phyloP scores from a whole-genome alignment of 768 basidiomycete species.

The Russula olivacea region DNA sequence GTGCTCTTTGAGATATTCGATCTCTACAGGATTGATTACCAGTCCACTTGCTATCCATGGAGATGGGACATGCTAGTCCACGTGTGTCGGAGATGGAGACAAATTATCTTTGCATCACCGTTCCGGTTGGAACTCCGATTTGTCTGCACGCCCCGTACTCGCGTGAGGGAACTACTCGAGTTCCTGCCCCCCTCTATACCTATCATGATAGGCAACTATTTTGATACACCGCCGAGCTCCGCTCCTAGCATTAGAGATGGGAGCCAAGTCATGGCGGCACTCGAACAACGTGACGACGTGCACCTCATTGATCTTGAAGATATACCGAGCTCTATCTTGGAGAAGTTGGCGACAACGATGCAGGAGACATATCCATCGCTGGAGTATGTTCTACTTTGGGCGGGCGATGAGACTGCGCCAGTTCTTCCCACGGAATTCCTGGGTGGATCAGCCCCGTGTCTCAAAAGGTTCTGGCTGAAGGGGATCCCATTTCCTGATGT shows the following conservation, averaged over 20 bases:
- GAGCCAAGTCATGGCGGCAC: background rate
- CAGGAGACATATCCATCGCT: background rate
- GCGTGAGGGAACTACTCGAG: background rate
- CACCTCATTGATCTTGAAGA: background rate
- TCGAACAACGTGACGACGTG: slow-evolving; percentile 1
- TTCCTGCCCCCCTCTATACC: background rate
- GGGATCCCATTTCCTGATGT: slow-evolving; percentile 2
- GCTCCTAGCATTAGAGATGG: background rate
- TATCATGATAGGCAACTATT: background rate
- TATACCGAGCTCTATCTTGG: background rate
- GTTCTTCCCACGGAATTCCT: background rate
- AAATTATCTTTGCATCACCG: slow-evolving; percentile 4
- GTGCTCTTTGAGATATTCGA: slow-evolving; percentile 17
- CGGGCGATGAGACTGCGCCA: background rate
- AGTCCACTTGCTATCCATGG: background rate
- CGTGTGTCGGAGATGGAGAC: slow-evolving; percentile 10
- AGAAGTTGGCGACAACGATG: background rate
- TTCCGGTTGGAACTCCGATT: slow-evolving; percentile 1
- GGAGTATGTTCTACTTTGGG: background rate
- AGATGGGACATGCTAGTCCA: slow-evolving; percentile 5
- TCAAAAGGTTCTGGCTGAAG: background rate
- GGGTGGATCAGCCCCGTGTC: background rate
- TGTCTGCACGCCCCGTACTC: background rate
- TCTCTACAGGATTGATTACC: background rate
- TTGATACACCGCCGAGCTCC: background rate